Base-by-base conservation (phyloP, 139 green algal genomes). In the Chlorella vulgaris region DNA sequence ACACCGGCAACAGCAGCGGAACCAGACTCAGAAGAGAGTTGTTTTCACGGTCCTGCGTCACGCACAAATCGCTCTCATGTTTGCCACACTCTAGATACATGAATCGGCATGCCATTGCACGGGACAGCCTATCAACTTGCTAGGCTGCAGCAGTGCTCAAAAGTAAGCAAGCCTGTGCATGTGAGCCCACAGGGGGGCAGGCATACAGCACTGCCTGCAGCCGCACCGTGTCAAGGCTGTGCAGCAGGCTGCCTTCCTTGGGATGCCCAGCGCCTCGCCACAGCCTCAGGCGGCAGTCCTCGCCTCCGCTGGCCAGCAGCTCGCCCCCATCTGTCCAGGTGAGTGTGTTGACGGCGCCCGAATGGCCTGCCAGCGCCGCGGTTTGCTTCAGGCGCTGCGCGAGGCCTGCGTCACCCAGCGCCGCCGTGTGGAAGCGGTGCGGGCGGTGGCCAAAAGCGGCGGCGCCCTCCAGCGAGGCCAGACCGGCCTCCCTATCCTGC, bases 271-370 rank as follows among this genome's bases (percentile, higher is more conserved):
- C 38, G 29, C 28, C 38, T 13, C 40, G 63, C 78, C 78, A 83
- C 35, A 83, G 66, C 3, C 78, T 35, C 51, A 84, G 68, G 33
- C 78, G 67, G 68, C 78, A 83, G 51, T 83, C 78, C 51, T 83
- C 78, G 3, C 67, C 68, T 36, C 38, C 78, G 36, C 39, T 69
- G 15, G 71, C 55, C 78, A 83, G 78, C 50, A 70, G 51, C 1
- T 61, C 53, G 35, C 78, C 67, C 8, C 38, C 50, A 26, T 70
- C 51, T n/a, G 40, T 69, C 78, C 78, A 83, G 36, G 28, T 21
- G 50, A 75, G 29, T n/a, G 67, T 39, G 7, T 29, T 47, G 13
- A 78, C 47, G 18, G 36, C 60, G n/a, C 78, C 78, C 21, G 67
- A 60, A 36, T 81, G 60, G 28, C 63, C 78, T 1, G 36, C 33